These are phyloP conservation scores for Penicillium sp. DNA, from an alignment of 2,329 filamentous ascomycete genomes.

Conservation along the genomic window DNA sequence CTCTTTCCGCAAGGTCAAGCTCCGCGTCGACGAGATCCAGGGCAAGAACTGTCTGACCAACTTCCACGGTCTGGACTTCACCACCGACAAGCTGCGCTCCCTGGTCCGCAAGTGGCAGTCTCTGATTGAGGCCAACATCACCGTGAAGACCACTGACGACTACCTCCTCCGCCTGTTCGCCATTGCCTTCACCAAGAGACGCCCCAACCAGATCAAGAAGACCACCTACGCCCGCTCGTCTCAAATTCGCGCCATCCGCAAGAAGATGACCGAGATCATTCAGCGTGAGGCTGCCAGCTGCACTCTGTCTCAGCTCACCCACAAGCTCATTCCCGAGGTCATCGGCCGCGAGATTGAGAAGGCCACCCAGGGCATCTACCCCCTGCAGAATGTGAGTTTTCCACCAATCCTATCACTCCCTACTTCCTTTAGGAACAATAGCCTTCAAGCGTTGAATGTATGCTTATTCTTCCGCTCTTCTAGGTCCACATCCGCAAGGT, in stretches of 20 bases:
- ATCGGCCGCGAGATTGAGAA: conserved; percentile 99
- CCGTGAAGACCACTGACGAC: conserved; percentile 99
- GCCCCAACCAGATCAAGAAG: conserved; percentile 99
- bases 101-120: conserved; percentile 99
- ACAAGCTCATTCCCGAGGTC: conserved; percentile 98
- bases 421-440: neutral
- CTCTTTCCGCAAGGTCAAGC: conserved; percentile 98
- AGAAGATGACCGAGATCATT: conserved; percentile 99
- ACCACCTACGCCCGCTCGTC: conserved; percentile 96
- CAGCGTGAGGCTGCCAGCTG: conserved; percentile 89
- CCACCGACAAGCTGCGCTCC: conserved; percentile 98
- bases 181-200: conserved; percentile 98
- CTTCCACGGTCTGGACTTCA: conserved; percentile 99
- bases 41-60: conserved; percentile 99
- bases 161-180: conserved; percentile 98
- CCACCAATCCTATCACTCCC: neutral
- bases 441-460: neutral
- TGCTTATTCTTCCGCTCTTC: neutral
- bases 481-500: conserved; percentile 99
- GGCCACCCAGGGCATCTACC: conserved; percentile 98
- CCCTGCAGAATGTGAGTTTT: conserved; percentile 85
- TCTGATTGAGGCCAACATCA: conserved; percentile 98
- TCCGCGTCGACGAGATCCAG: conserved; percentile 96
- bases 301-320: conserved; percentile 92
- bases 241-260: conserved; percentile 95